Evolutionary conservation across 176 grass and related monocot species (phyloP).

Genomic region (Aegilops sharonensis): DNA sequence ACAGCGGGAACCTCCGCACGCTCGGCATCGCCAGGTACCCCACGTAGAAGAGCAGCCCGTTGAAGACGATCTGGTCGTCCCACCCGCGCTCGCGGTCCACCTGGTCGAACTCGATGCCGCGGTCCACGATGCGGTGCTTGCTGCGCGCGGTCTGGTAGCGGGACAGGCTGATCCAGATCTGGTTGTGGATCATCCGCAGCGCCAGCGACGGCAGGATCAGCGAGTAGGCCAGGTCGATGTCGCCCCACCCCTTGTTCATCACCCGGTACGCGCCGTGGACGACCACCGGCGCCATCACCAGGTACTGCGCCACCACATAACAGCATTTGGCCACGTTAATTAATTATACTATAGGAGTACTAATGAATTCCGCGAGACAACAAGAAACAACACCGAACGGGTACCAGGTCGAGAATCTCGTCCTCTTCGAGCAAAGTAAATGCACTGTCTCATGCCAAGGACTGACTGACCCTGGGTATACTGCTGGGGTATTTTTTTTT

Average conservation of each 20-base stretch:
- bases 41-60: constrained; percentile 64
- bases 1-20: constrained; percentile 34
- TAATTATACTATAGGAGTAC: too few relatives aligned
- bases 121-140: constrained; percentile 81
- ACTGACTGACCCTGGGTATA: background rate
- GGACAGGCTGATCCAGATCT: constrained; percentile 82
- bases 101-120: constrained; percentile 83
- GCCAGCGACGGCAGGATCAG: constrained; percentile 53
- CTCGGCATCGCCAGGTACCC: constrained; percentile 25
- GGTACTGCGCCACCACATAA: constrained; percentile 36
- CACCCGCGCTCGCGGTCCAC: constrained; percentile 82
- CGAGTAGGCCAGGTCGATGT: constrained; percentile 42
- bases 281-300: constrained; percentile 68
- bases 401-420: background rate
- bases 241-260: constrained; percentile 36
- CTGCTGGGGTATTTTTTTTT: background rate
- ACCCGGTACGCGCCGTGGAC: constrained; percentile 36
- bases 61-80: constrained; percentile 96
- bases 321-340: background rate
- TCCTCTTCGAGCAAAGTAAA: background rate
- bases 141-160: constrained; percentile 84
- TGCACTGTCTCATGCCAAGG: background rate
- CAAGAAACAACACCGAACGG: background rate
- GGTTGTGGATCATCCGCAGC: constrained; percentile 71
- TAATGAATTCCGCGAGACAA: too few relatives aligned